These are phyloP conservation scores for Paracoccidioides lutzii DNA, from an alignment of 2,329 filamentous ascomycete species.

Conservation along the genomic window DNA sequence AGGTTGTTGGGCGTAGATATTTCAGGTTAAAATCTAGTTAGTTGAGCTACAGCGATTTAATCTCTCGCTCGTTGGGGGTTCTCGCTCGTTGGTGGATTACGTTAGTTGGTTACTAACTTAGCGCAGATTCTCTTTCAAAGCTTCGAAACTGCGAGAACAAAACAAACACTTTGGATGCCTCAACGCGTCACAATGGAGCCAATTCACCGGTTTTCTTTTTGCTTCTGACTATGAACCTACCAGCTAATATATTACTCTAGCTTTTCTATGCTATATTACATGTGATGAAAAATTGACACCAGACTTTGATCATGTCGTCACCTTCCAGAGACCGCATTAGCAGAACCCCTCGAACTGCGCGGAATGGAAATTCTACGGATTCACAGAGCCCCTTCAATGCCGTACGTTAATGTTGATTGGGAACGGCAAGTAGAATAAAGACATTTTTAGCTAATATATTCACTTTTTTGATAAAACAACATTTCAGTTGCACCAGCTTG, in stretches of 20 bases:
- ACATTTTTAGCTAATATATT: background rate
- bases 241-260: background rate
- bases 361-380: background rate
- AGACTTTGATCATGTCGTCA: background rate
- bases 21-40: too few species aligned
- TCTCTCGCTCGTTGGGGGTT: too few species aligned
- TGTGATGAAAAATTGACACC: background rate
- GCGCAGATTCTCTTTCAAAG: background rate
- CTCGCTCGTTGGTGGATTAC: too few species aligned
- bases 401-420: background rate
- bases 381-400: constrained; percentile 4
- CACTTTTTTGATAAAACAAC: background rate
- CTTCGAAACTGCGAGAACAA: background rate
- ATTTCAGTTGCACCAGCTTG: constrained; percentile 23
- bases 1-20: too few species aligned
- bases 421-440: background rate
- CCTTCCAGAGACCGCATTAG: background rate
- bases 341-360: background rate
- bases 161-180: background rate
- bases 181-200: background rate
- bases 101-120: too few species aligned
- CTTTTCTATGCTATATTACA: background rate
- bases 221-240: background rate
- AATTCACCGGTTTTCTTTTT: background rate
- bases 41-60: too few species aligned